phyloP scores from a whole-genome alignment of 805 yeast genomes.

The Yamadazyma olivae region DNA sequence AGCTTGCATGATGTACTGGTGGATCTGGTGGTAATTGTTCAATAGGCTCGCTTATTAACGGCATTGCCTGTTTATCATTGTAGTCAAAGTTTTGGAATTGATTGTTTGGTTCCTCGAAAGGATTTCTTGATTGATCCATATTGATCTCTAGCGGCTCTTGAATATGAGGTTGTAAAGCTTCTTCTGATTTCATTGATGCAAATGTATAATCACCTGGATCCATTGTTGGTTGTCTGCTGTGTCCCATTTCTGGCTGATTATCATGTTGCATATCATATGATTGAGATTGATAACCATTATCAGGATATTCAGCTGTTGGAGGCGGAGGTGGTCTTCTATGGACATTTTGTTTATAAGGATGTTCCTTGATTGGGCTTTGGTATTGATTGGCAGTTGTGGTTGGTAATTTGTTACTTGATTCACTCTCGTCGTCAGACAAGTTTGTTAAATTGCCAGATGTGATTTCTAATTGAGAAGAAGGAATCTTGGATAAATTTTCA shows the following conservation, averaged over 20 bases:
- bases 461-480: constrained; percentile 6
- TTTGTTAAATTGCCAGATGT: constrained; percentile 8
- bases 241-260: constrained; percentile 10
- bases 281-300: constrained; percentile 1
- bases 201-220: constrained; percentile 19
- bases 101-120: constrained; percentile 11
- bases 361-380: constrained; percentile 25
- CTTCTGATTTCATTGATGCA: constrained; percentile 19
- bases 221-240: constrained; percentile 10
- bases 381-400: constrained; percentile 23
- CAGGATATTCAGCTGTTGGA: constrained; percentile 1
- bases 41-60: constrained; percentile 15
- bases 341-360: constrained; percentile 19
- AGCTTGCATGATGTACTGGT: not conserved
- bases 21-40: constrained; percentile 4
- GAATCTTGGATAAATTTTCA: constrained; percentile 5
- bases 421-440: constrained; percentile 18
- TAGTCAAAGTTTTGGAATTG: constrained; percentile 25
- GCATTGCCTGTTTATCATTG: constrained; percentile 17
- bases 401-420: constrained; percentile 22
- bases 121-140: constrained; percentile 6
- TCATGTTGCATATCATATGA: constrained; percentile 18
- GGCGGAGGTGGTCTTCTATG: constrained; percentile 20
- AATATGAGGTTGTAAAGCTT: constrained; percentile 9
- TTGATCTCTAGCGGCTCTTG: not conserved